Evolutionary conservation across 768 basidiomycete species (phyloP).

Genomic region (Amanita polypyramis): DNA sequence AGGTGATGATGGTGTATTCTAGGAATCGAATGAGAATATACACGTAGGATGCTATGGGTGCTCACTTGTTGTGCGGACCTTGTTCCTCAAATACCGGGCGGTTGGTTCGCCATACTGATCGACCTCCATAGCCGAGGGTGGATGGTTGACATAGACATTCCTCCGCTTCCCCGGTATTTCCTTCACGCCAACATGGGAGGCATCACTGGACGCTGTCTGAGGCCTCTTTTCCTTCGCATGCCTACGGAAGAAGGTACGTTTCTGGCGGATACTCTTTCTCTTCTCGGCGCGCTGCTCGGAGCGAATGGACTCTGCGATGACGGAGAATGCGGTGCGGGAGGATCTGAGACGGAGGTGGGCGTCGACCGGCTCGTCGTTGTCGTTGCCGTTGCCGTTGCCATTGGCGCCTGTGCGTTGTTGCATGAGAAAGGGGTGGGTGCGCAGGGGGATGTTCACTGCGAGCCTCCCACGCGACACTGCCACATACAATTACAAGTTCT

Average conservation of each 20-base stretch:
- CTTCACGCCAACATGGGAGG: slow-evolving; percentile 19
- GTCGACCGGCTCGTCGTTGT: slow-evolving; percentile 64
- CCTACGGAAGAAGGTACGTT: slow-evolving; percentile 51
- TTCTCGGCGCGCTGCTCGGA: slow-evolving; percentile 63
- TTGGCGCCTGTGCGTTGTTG: too few species aligned
- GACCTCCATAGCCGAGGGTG: slow-evolving; percentile 53
- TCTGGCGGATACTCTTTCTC: slow-evolving; percentile 38
- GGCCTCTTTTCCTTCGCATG: slow-evolving; percentile 35
- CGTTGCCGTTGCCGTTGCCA: slow-evolving; percentile 48
- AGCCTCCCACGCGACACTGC: background rate
- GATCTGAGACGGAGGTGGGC: slow-evolving; percentile 81
- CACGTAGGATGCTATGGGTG: slow-evolving; percentile 11
- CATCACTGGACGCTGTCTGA: slow-evolving; percentile 16
- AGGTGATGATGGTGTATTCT: slow-evolving; percentile 90
- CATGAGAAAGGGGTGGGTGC: slow-evolving; percentile 1
- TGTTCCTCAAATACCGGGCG: slow-evolving; percentile 78
- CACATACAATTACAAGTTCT: background rate
- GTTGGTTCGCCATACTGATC: slow-evolving; percentile 68
- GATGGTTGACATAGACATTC: slow-evolving; percentile 74
- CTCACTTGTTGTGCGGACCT: slow-evolving; percentile 89
- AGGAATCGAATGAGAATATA: slow-evolving; percentile 1
- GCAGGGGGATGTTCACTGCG: background rate
- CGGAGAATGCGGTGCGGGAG: slow-evolving; percentile 87
- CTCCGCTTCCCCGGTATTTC: slow-evolving; percentile 45
- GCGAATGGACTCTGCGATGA: slow-evolving; percentile 78